These are phyloP conservation scores for Binderoboletus segoi DNA, from an alignment of 1,284 basidiomycete genomes.

Conservation along the genomic window DNA sequence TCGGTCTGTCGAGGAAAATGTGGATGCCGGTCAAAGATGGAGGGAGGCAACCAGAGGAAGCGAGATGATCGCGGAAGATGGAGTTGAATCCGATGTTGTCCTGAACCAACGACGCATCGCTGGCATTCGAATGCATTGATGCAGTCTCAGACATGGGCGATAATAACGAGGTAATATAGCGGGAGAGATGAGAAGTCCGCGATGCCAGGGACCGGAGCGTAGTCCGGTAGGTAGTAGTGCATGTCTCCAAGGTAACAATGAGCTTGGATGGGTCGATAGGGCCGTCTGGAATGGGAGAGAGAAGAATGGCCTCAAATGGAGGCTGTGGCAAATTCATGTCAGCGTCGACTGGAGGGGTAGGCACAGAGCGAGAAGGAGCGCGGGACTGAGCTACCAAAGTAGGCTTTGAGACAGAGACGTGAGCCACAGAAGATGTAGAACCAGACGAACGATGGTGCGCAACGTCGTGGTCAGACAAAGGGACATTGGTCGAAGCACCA, in stretches of 20 bases:
- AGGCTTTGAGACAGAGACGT: slow-evolving; percentile 49
- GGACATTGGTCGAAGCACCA: slow-evolving; percentile 24
- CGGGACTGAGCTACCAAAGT: slow-evolving; percentile 37
- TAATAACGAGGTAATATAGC: slow-evolving; percentile 54
- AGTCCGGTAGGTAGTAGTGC: slow-evolving; percentile 62
- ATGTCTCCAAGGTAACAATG: slow-evolving; percentile 72
- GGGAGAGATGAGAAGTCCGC: slow-evolving; percentile 64
- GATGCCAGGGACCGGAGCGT: slow-evolving; percentile 66
- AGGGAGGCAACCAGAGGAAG: slow-evolving; percentile 56
- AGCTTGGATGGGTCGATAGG: slow-evolving; percentile 58
- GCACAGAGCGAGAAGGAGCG: slow-evolving; percentile 45
- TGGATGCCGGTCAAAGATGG: slow-evolving; percentile 55
- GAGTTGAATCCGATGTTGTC: slow-evolving; percentile 39
- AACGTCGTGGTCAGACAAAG: slow-evolving; percentile 22
- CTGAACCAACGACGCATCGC: slow-evolving; percentile 34
- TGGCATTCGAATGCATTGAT: slow-evolving; percentile 54
- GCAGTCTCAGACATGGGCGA: slow-evolving; percentile 46
- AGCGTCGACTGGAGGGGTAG: slow-evolving; percentile 39
- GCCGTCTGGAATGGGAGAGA: slow-evolving; percentile 57
- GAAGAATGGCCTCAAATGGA: slow-evolving; percentile 64
- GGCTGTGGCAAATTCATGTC: slow-evolving; percentile 43
- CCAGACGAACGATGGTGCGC: slow-evolving; percentile 41
- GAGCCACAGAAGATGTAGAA: slow-evolving; percentile 34
- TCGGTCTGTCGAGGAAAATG: slow-evolving; percentile 79
- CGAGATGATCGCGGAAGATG: slow-evolving; percentile 60